Conservation (phyloP, 73 alveolate genomes). For the Symbiodinium natans region DNA sequence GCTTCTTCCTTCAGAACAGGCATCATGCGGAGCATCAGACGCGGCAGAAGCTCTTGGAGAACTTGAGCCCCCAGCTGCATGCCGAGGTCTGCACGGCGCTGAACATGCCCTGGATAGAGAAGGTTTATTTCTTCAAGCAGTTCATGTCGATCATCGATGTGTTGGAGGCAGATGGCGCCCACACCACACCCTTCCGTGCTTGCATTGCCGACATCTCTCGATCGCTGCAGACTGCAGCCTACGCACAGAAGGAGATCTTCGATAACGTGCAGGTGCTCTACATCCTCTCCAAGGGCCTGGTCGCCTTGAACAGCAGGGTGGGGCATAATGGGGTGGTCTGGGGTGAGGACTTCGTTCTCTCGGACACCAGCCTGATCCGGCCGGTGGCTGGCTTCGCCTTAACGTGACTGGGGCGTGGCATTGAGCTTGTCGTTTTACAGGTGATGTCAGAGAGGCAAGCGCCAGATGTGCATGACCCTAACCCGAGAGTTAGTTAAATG, state of each 20-base stretch:
- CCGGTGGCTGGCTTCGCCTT: slow-evolving; percentile 28
- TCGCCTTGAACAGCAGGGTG: slow-evolving; percentile 67
- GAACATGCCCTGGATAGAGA: slow-evolving; percentile 59
- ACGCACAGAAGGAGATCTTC: slow-evolving; percentile 65
- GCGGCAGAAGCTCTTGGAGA: slow-evolving; percentile 59
- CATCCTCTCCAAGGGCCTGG: slow-evolving; percentile 44
- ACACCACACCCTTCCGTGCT: slow-evolving; percentile 60
- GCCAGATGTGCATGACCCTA: too few species aligned
- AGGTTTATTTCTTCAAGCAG: slow-evolving; percentile 63
- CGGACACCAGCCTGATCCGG: slow-evolving; percentile 65
- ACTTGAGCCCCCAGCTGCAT: slow-evolving; percentile 66
- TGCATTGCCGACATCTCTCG: slow-evolving; percentile 65
- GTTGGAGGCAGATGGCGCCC: slow-evolving; percentile 40
- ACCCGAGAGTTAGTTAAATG: too few species aligned
- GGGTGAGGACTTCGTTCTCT: slow-evolving; percentile 70
- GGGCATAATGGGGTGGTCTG: slow-evolving; percentile 79
- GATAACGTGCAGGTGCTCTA: slow-evolving; percentile 77
- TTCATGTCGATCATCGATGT: slow-evolving; percentile 43
- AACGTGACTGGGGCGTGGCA: not conserved
- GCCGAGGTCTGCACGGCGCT: slow-evolving; percentile 81
- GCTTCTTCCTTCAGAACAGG: slow-evolving; percentile 71
- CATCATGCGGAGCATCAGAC: slow-evolving; percentile 75
- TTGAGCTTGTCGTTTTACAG: too few species aligned
- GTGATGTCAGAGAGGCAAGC: too few species aligned
- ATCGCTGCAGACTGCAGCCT: slow-evolving; percentile 39